phyloP scores from a whole-genome alignment of 139 green algal species.

The Edaphochlamys debaryana region DNA sequence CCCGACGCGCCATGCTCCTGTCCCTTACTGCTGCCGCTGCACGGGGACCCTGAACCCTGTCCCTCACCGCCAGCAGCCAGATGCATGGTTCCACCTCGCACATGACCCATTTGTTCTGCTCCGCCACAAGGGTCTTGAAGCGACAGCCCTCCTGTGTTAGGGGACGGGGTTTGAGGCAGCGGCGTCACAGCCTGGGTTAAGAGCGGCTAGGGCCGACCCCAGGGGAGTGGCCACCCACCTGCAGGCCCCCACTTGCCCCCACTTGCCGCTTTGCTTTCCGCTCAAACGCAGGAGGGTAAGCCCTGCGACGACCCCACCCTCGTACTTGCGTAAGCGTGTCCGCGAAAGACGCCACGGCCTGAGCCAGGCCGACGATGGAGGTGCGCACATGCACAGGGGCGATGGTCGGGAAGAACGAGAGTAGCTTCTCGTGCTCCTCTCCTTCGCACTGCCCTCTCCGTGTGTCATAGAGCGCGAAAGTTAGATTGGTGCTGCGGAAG shows the following conservation, averaged over 20 bases:
- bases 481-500: conserved; percentile 10
- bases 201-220: too few relatives aligned
- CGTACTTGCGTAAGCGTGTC: conserved; percentile 3
- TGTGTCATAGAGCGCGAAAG: conserved; percentile 26
- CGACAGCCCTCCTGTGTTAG: conserved; percentile 26
- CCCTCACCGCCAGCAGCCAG: conserved; percentile 29
- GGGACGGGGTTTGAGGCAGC: too few relatives aligned
- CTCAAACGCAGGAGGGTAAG: too few relatives aligned
- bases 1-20: too few relatives aligned
- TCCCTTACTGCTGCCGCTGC: too few relatives aligned
- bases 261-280: too few relatives aligned
- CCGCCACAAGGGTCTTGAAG: conserved; percentile 32
- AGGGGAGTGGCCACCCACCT: too few relatives aligned
- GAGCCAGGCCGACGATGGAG: conserved; percentile 42
- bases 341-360: conserved; percentile 35
- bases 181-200: too few relatives aligned
- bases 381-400: conserved; percentile 13
- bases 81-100: conserved; percentile 29
- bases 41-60: too few relatives aligned
- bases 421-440: conserved; percentile 39
- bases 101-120: conserved; percentile 44
- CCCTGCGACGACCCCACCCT: too few relatives aligned
- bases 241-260: too few relatives aligned
- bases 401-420: conserved; percentile 41
- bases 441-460: conserved; percentile 35